Percentiles rank a stretch among this genome's conserved stretches.
Evolutionary conservation across 73 alveolate genomes (phyloP).

Genomic region (Tetrahymena elliotti): DNA sequence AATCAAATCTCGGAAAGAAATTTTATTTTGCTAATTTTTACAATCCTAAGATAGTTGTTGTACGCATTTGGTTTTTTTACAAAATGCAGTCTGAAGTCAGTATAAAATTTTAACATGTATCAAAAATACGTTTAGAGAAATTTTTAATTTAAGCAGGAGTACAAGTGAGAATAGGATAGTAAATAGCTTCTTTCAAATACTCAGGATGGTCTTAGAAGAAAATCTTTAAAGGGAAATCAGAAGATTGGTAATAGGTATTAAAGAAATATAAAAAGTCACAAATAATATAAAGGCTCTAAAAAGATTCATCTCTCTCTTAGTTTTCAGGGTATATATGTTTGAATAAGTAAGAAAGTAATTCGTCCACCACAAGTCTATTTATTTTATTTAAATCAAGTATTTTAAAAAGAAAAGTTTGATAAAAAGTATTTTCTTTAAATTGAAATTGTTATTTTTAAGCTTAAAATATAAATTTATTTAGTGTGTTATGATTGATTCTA

Average conservation of each 20-base stretch:
- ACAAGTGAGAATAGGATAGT: neutral
- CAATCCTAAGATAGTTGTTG: neutral
- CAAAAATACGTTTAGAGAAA: neutral
- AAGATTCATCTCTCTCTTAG: neutral
- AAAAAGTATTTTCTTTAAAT: too few relatives aligned
- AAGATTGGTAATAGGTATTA: neutral
- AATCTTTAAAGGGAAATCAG: neutral
- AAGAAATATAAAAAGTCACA: neutral
- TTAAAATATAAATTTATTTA: too few relatives aligned
- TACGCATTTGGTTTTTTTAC: neutral
- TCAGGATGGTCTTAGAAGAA: neutral
- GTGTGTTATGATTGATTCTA: neutral
- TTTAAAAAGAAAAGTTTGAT: too few relatives aligned
- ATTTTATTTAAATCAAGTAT: neutral
- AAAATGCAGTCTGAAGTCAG: neutral
- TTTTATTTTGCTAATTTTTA: neutral
- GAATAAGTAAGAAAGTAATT: neutral
- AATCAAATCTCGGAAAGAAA: neutral
- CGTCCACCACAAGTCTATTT: neutral
- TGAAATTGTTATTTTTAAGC: too few relatives aligned
- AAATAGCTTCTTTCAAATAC: neutral
- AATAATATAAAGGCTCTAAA: neutral
- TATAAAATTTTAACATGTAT: neutral
- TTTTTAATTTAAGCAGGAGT: neutral
- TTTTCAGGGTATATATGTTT: neutral